Evolutionary conservation across 1,284 basidiomycete genomes (phyloP).

Genomic region (Takashimella tepidaria): DNA sequence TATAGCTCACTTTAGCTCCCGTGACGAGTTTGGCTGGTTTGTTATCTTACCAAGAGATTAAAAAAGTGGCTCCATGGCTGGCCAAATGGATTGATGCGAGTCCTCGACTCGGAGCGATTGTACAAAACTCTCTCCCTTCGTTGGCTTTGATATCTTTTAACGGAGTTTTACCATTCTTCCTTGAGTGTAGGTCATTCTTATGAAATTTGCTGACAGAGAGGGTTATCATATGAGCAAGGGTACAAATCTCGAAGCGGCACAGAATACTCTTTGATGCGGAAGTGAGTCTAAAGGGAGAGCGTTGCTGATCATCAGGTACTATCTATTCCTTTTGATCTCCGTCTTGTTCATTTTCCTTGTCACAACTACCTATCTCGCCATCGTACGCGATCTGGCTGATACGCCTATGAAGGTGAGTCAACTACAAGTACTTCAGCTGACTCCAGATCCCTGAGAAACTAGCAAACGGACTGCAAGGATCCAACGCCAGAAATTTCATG

Average conservation of each 20-base stretch:
- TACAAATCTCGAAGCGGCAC: slow-evolving; percentile 83
- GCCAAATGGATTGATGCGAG: slow-evolving; percentile 67
- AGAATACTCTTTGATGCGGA: slow-evolving; percentile 87
- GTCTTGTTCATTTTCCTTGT: slow-evolving; percentile 94
- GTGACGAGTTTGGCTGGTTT: slow-evolving; percentile 77
- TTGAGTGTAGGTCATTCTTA: slow-evolving; percentile 65
- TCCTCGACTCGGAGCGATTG: slow-evolving; percentile 72
- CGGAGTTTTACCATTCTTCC: slow-evolving; percentile 77
- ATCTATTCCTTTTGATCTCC: slow-evolving; percentile 87
- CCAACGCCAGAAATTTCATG: slow-evolving; percentile 73
- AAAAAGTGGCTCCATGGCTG: slow-evolving; percentile 81
- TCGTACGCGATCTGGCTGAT: slow-evolving; percentile 78
- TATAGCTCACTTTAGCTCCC: slow-evolving; percentile 53
- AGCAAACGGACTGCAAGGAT: slow-evolving; percentile 69
- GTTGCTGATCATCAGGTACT: slow-evolving; percentile 61
- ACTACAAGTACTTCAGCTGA: background rate
- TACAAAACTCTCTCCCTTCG: slow-evolving; percentile 88
- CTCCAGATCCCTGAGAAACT: slow-evolving; percentile 82
- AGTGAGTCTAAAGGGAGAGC: slow-evolving; percentile 54
- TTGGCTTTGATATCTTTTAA: slow-evolving; percentile 87
- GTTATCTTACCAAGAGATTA: slow-evolving; percentile 86
- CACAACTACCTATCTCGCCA: slow-evolving; percentile 82
- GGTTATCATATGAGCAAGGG: slow-evolving; percentile 80
- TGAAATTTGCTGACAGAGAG: slow-evolving; percentile 47
- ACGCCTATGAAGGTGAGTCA: slow-evolving; percentile 56